Conservation (phyloP, 208 protist genomes). For the Naegleria fowleri region DNA sequence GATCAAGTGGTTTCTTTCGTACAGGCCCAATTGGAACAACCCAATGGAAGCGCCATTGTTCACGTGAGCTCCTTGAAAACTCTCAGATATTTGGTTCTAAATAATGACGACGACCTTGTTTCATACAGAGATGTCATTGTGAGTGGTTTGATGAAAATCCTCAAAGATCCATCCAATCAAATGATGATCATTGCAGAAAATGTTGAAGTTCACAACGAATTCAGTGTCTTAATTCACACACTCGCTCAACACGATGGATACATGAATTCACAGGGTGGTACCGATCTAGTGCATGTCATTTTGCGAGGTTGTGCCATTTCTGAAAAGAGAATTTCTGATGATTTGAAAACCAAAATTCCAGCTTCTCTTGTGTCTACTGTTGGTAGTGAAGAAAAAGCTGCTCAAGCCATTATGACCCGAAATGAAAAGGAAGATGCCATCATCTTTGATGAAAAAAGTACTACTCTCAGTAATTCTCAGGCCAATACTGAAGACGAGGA, state of each 20-base stretch:
- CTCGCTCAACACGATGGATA: neutral
- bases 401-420: neutral
- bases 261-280: neutral
- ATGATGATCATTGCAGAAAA: neutral
- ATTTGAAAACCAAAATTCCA: neutral
- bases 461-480: neutral
- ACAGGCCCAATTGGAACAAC: neutral
- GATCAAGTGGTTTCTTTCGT: slow-evolving; percentile 8
- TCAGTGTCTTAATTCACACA: neutral
- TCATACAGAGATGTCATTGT: slow-evolving; percentile 17
- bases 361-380: neutral
- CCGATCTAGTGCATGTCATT: neutral
- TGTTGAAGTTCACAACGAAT: neutral
- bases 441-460: neutral
- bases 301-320: neutral
- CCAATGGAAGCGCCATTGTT: neutral
- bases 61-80: neutral
- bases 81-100: neutral
- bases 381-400: neutral
- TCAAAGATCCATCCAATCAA: neutral
- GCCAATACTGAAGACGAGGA: neutral
- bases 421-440: neutral
- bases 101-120: neutral
- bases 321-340: neutral
- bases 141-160: neutral